phyloP scores from a whole-genome alignment of 2,329 filamentous ascomycete genomes.

The Paraphoma sp. region DNA sequence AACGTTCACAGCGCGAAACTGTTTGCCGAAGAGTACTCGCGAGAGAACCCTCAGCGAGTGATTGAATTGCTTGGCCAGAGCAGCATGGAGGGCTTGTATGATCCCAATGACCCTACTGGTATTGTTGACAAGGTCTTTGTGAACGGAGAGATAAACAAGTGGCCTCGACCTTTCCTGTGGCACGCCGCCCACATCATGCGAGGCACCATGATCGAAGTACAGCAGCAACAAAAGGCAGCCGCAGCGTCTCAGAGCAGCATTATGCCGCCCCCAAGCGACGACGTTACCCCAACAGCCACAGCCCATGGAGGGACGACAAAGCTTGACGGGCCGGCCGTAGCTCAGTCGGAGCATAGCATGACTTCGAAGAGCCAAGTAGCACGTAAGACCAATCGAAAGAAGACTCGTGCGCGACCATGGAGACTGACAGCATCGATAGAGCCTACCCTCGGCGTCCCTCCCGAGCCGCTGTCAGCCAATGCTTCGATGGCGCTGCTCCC shows the following conservation, averaged over 20 bases:
- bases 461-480: neutral
- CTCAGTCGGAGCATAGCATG: neutral
- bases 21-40: slow-evolving; percentile 33
- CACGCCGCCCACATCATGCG: slow-evolving; percentile 35
- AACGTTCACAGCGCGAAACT: slow-evolving; percentile 25
- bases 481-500: neutral
- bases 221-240: neutral
- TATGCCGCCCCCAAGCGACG: neutral
- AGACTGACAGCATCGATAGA: slow-evolving; percentile 19
- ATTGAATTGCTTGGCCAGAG: slow-evolving; percentile 18
- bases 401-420: neutral
- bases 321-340: neutral
- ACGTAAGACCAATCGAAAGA: slow-evolving; percentile 17
- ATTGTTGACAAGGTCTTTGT: slow-evolving; percentile 40
- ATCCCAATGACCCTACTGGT: slow-evolving; percentile 21
- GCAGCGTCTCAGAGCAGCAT: neutral
- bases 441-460: neutral
- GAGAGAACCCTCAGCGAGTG: slow-evolving; percentile 25
- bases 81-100: slow-evolving; percentile 19
- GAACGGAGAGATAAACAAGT: slow-evolving; percentile 26
- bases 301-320: neutral
- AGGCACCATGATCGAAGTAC: slow-evolving; percentile 14
- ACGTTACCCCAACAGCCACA: neutral
- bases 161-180: slow-evolving; percentile 38
- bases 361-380: neutral